A percentile compares a stretch with the other conserved stretches of the same genome.
These are phyloP conservation scores for Piromyces sp. DNA, from an alignment of 192 early-diverging fungal species.

Conservation along the genomic window DNA sequence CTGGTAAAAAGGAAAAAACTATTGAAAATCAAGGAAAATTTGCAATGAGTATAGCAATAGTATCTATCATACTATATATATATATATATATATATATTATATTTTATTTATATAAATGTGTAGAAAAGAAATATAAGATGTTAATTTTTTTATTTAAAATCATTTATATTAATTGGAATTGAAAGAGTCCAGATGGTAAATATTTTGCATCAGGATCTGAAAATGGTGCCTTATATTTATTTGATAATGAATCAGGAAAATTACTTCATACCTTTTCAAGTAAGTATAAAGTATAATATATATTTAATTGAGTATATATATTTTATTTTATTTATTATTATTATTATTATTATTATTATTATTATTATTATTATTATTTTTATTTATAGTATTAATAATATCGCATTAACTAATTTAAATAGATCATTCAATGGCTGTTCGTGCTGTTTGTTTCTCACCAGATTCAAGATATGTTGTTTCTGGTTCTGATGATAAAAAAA, in stretches of 20 bases:
- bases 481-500: constrained; percentile 68
- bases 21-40: constrained; percentile 59
- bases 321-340: background rate
- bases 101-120: too few species aligned
- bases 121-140: background rate
- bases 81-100: background rate
- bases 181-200: constrained; percentile 58
- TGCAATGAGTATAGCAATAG: constrained; percentile 61
- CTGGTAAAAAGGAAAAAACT: constrained; percentile 39
- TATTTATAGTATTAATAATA: too few species aligned
- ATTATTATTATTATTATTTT: too few species aligned
- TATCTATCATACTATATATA: constrained; percentile 5
- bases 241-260: constrained; percentile 51
- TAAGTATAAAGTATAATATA: background rate
- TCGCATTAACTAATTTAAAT: too few species aligned
- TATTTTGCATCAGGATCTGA: constrained; percentile 61
- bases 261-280: constrained; percentile 39
- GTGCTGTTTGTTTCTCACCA: constrained; percentile 53
- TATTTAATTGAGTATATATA: too few species aligned
- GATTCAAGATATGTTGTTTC: constrained; percentile 50
- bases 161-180: too few species aligned
- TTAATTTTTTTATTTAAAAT: too few species aligned
- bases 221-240: constrained; percentile 45
- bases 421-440: constrained; percentile 62
- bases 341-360: too few species aligned